Base-by-base conservation (phyloP, 768 basidiomycete species). In the Boletus subparvulus region DNA sequence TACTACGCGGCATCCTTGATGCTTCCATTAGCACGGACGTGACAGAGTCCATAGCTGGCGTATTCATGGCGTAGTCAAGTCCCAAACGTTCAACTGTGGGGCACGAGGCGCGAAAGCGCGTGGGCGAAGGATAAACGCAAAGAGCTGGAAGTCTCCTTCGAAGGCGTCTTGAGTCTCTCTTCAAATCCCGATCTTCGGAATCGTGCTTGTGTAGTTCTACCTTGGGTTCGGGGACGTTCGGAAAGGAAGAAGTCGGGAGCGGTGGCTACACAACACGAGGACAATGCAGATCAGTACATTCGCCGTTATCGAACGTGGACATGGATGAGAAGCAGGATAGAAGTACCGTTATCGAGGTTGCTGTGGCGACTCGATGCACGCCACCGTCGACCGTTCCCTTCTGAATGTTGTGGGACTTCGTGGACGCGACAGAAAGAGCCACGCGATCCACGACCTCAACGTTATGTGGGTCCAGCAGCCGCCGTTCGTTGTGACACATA, bases 281-380 rank as follows among this genome's bases (percentile, higher is more conserved):
- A 58, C 21, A 39, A 39, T 6, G 58, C 14, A 49, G 39, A 58
- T 71, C 50, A 73, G 68, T 50, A 55, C 42, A 44, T 42, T 48
- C 54, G 46, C 61, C 55, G 55, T 60, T 66, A 51, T 41, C 42
- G 49, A 52, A 57, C 40, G 55, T 51, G 42, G 47, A 35, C 48
- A 50, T 49, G 53, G 32, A 61, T 24, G 44, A 58, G 59, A 60
- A 65, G 58, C 39, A 45, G 50, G 58, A 61, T 59, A 55, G 47
- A 65, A 62, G 62, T 69, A 70, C 69, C 69, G 67, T 65, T 67
- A 63, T 63, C 61, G 67, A 61, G 54, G 59, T 68, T 68, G 63
- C 60, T 52, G 52, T 58, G 58, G 45, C 55, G 47, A 70, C 68
- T 61, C 65, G 64, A 63, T 49, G 49, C 52, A 47, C 63, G 61